These are phyloP conservation scores for Trichoderma oligosporum DNA, from an alignment of 2,329 filamentous ascomycete genomes.

Conservation along the genomic window DNA sequence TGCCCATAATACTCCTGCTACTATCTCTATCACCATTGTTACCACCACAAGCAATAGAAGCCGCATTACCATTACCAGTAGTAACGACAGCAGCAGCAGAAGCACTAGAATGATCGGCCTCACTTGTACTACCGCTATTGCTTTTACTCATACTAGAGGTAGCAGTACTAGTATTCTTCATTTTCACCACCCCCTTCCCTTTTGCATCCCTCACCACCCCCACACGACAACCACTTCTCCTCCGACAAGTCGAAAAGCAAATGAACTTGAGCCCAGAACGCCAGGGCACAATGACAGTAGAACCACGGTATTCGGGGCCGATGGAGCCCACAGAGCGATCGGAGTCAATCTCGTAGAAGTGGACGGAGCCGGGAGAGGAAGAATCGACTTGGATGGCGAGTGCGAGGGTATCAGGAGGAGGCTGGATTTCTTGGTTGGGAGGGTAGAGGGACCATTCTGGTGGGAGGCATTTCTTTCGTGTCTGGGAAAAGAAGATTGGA, in stretches of 20 bases:
- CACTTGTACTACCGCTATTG: background rate
- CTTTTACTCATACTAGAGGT: background rate
- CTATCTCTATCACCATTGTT: background rate
- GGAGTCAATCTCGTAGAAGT: background rate
- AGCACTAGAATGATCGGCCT: background rate
- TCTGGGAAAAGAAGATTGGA: background rate
- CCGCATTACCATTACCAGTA: background rate
- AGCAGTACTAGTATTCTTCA: background rate
- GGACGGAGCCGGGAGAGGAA: background rate
- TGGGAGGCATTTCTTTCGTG: conserved; percentile 5
- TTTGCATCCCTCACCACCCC: conserved; percentile 2
- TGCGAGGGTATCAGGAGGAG: conserved; percentile 5
- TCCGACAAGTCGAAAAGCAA: background rate
- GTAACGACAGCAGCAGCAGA: too few species aligned
- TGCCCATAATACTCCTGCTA: background rate
- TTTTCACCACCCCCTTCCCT: background rate
- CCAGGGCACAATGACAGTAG: conserved; percentile 13
- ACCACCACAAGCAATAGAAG: background rate
- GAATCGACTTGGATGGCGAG: conserved; percentile 14
- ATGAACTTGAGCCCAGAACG: conserved; percentile 5
- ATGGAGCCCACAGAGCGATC: conserved; percentile 11
- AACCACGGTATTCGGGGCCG: conserved; percentile 13
- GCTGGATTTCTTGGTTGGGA: background rate
- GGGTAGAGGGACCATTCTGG: conserved; percentile 12
- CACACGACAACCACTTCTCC: conserved; percentile 1